Percentiles rank a stretch among this genome's conserved stretches.
Conservation (phyloP, 345 rosid species). For the Murraya koenigii region DNA sequence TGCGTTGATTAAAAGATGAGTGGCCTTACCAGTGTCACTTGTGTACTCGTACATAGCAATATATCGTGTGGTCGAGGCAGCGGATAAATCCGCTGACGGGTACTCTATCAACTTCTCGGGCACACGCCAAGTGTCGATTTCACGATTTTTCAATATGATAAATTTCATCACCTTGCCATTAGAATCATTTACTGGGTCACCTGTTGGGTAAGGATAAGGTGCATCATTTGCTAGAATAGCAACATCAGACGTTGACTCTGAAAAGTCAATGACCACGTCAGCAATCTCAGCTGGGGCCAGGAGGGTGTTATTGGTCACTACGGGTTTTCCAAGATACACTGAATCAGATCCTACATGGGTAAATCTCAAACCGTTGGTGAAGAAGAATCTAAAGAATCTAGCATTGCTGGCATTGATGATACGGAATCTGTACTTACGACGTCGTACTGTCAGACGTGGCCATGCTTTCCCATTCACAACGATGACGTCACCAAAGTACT, state of each 20-base stretch:
- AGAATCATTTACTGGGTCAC: slow-evolving; percentile 58
- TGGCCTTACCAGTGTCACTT: slow-evolving; percentile 51
- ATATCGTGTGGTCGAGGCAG: slow-evolving; percentile 51
- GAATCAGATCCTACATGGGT: slow-evolving; percentile 69
- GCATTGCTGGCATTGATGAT: slow-evolving; percentile 85
- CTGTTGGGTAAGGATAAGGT: slow-evolving; percentile 64
- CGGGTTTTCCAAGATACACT: slow-evolving; percentile 46
- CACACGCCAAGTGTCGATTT: slow-evolving; percentile 43
- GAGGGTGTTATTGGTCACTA: slow-evolving; percentile 35
- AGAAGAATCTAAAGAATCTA: slow-evolving; percentile 64
- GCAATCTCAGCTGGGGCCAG: slow-evolving; percentile 76
- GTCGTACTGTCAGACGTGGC: slow-evolving; percentile 67
- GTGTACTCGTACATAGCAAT: slow-evolving; percentile 79
- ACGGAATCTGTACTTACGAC: slow-evolving; percentile 78
- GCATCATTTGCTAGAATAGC: slow-evolving; percentile 60
- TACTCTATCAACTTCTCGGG: slow-evolving; percentile 50
- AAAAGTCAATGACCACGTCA: slow-evolving; percentile 79
- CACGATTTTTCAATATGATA: slow-evolving; percentile 30
- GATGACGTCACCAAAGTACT: slow-evolving; percentile 77
- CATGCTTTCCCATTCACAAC: slow-evolving; percentile 92
- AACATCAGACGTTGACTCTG: slow-evolving; percentile 41
- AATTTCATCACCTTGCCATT: slow-evolving; percentile 79
- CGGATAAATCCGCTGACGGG: slow-evolving; percentile 44
- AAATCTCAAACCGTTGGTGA: slow-evolving; percentile 65
- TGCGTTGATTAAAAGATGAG: slow-evolving; percentile 73